These are phyloP conservation scores for Cyathus striatus DNA, from an alignment of 768 basidiomycete species.

Conservation along the genomic window DNA sequence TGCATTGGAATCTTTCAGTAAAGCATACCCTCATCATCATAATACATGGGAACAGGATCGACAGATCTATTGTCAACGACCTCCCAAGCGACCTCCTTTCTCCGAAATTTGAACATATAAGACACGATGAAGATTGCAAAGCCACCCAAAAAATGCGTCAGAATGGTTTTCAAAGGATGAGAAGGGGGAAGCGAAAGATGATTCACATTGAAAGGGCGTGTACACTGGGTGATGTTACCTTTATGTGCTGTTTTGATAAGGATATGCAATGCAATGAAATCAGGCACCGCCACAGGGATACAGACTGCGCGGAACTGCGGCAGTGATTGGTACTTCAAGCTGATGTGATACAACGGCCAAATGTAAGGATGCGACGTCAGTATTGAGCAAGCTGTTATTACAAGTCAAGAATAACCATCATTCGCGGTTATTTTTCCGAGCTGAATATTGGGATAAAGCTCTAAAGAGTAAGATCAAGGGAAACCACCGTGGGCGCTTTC, in stretches of 20 bases:
- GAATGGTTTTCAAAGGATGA: conserved; percentile 1
- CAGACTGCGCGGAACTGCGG: neutral
- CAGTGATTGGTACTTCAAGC: neutral
- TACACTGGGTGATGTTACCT: conserved; percentile 8
- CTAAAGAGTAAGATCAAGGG: too few species aligned
- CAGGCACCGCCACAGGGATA: conserved; percentile 12
- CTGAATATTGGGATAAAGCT: too few species aligned
- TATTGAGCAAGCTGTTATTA: too few species aligned
- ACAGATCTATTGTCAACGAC: conserved; percentile 65
- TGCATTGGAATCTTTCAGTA: neutral
- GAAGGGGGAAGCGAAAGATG: conserved; percentile 5
- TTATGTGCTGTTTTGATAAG: conserved; percentile 15
- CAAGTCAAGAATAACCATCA: too few species aligned
- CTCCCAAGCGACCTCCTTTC: conserved; percentile 69
- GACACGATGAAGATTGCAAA: too few species aligned
- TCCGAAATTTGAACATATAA: conserved; percentile 40
- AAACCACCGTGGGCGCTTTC: too few species aligned
- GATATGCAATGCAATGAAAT: neutral
- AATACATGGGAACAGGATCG: conserved; percentile 60
- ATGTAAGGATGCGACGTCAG: too few species aligned
- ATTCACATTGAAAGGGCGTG: conserved; percentile 17
- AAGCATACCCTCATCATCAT: conserved; percentile 53
- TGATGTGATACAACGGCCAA: neutral
- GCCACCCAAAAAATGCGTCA: too few species aligned
- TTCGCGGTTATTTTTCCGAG: too few species aligned